A percentile compares a stretch with the other conserved stretches of the same genome.
Conservation (phyloP, 2,329 filamentous ascomycete species). For the Endoconidiophora laricicola region DNA sequence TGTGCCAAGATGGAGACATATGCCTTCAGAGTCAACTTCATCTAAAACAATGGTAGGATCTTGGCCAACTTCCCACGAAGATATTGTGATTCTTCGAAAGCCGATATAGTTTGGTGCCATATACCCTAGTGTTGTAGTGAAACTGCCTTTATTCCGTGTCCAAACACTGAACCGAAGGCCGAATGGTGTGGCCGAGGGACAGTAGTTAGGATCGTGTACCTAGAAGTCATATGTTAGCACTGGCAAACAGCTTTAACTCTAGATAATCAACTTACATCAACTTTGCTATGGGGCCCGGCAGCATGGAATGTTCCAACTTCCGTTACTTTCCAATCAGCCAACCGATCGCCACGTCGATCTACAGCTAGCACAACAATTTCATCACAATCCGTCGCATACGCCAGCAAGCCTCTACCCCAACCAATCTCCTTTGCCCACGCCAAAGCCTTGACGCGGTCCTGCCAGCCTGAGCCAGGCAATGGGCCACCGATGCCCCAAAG, state of each 20-base stretch:
- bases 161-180: conserved; percentile 39
- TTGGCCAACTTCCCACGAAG: conserved; percentile 21
- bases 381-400: conserved; percentile 33
- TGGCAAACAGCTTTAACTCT: not conserved
- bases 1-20: conserved; percentile 32
- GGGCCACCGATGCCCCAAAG: conserved; percentile 40
- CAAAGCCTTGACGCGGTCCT: conserved; percentile 32
- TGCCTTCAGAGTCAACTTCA: conserved; percentile 26
- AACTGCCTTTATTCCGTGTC: conserved; percentile 18
- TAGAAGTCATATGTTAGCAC: not conserved
- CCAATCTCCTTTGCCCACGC: conserved; percentile 33
- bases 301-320: conserved; percentile 34
- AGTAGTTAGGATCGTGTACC: conserved; percentile 30
- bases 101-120: conserved; percentile 35
- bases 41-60: conserved; percentile 25
- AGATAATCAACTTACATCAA: conserved; percentile 18
- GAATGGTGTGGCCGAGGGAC: conserved; percentile 31
- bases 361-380: conserved; percentile 36
- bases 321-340: conserved; percentile 30
- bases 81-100: conserved; percentile 33
- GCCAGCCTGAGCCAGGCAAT: conserved; percentile 22
- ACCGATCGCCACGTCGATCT: conserved; percentile 17
- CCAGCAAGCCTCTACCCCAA: conserved; percentile 28
- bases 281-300: conserved; percentile 14
- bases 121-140: conserved; percentile 32